A percentile compares a stretch with the other conserved stretches of the same genome.
phyloP scores from a whole-genome alignment of 768 basidiomycete genomes.

The Collybia sp. region DNA sequence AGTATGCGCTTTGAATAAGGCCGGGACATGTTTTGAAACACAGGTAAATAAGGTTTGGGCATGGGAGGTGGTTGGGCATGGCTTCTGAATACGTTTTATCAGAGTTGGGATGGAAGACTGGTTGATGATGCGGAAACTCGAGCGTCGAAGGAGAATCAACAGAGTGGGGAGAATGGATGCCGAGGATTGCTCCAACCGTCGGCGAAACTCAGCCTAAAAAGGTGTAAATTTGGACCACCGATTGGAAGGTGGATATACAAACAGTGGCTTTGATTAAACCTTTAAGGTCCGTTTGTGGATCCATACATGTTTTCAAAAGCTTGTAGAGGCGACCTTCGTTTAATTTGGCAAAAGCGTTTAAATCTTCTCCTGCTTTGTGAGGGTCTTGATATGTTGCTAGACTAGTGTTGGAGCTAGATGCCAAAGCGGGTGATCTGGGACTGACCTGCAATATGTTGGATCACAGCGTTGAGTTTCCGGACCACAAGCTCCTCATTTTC shows the following conservation, averaged over 20 bases:
- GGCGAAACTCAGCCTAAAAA: slow-evolving; percentile 68
- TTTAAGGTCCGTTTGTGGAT: slow-evolving; percentile 81
- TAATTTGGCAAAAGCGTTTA: slow-evolving; percentile 76
- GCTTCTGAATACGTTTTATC: slow-evolving; percentile 59
- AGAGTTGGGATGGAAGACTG: slow-evolving; percentile 82
- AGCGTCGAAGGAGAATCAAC: slow-evolving; percentile 62
- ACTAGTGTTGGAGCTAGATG: slow-evolving; percentile 3
- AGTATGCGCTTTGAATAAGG: slow-evolving; percentile 68
- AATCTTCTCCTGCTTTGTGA: slow-evolving; percentile 71
- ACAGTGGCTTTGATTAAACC: slow-evolving; percentile 75
- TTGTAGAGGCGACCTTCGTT: slow-evolving; percentile 88
- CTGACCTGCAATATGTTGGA: slow-evolving; percentile 61
- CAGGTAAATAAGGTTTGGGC: slow-evolving; percentile 50
- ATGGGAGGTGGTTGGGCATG: slow-evolving; percentile 32
- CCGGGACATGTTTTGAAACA: slow-evolving; percentile 73
- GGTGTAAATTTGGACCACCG: not conserved
- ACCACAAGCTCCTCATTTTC: slow-evolving; percentile 65
- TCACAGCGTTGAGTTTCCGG: slow-evolving; percentile 47
- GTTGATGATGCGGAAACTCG: slow-evolving; percentile 72
- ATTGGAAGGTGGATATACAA: slow-evolving; percentile 12
- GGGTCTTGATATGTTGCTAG: slow-evolving; percentile 62
- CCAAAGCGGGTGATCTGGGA: slow-evolving; percentile 4
- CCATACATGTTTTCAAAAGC: slow-evolving; percentile 75
- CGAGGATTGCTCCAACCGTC: slow-evolving; percentile 69
- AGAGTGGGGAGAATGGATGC: slow-evolving; percentile 63